Evolutionary conservation across 2,329 filamentous ascomycete species (phyloP).

Genomic region (Sporothrix curviconia): DNA sequence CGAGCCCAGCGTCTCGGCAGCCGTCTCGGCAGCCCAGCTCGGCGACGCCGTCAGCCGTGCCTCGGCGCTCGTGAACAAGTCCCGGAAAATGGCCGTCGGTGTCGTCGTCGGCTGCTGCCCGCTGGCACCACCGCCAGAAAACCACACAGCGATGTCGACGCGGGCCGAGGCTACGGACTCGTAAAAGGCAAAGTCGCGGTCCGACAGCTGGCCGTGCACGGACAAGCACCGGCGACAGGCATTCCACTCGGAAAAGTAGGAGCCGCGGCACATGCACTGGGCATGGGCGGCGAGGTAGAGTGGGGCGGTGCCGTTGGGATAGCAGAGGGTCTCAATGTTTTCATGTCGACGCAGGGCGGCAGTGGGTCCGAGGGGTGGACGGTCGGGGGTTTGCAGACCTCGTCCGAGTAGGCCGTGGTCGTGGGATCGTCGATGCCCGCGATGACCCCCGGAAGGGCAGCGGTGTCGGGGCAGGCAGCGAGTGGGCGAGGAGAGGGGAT

Average conservation of each 20-base stretch:
- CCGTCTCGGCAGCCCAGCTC: conserved; percentile 19
- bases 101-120: conserved; percentile 17
- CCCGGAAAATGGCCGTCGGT: conserved; percentile 31
- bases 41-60: conserved; percentile 22
- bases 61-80: conserved; percentile 29
- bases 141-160: conserved; percentile 30
- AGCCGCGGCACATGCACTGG: conserved; percentile 34
- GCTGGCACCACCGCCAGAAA: conserved; percentile 12
- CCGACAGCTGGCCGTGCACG: conserved; percentile 33
- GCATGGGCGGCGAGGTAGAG: conserved; percentile 26
- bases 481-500: background rate
- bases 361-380: conserved; percentile 20
- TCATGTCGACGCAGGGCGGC: conserved; percentile 30
- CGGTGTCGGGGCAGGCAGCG: background rate
- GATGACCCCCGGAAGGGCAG: background rate
- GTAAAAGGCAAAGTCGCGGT: conserved; percentile 29
- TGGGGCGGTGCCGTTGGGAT: conserved; percentile 27
- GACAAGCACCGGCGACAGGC: conserved; percentile 36
- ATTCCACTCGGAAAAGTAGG: conserved; percentile 36
- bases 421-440: background rate
- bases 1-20: conserved; percentile 20
- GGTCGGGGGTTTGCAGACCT: conserved; percentile 22
- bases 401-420: conserved; percentile 19
- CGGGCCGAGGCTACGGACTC: conserved; percentile 29
- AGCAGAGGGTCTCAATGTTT: conserved; percentile 29